Base-by-base conservation (phyloP, 2,329 filamentous ascomycete genomes). In the Microascus cirrosus region DNA sequence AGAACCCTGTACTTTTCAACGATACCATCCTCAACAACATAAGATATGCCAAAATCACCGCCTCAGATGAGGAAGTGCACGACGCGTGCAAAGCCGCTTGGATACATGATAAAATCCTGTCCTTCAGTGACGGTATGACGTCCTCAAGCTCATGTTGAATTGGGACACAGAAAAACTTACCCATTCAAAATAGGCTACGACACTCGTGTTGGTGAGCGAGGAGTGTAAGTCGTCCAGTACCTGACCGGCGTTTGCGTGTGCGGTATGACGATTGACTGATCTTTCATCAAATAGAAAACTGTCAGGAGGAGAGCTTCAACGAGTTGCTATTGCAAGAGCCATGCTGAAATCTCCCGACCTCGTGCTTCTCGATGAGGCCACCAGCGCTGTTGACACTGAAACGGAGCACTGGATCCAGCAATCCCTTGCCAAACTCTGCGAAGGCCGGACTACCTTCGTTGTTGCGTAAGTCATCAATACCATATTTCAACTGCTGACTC, bases 301-400 rank as follows among this genome's bases (percentile, higher is more conserved):
- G 1, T 87, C 84, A 3, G 84, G 84, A 1, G 84, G 84, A 25
- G 84, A 87, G 65, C 70, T 86, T 6, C 84, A 87, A 64, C 79
- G 84, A 53, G 77, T 87, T 32, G 84, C 84, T 5, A 87, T 87
- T 65, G 84, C 84, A 8, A 81, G 88, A 28, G 86, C 88, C 1
- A 79, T 93, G 54, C 73, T 92, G 62, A 89, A 89, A 69, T 79
- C 81, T 59, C 87, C 89, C 0, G 84, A 89, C 58, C 84, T 92
- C 60, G 82, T 93, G 11, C 77, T 93, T 45, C 77, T 93, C 1
- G 89, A 93, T 62, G 89, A 92, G 69, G 85, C 89, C 1, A 91
- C 90, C 3, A 90, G 86, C 42, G 85, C 88, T 7, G 84, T 93
- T 59, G 84, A 90, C 60, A 85, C 85, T 0, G 81, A 85, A 36